These are phyloP conservation scores for Nepenthes mirabilis DNA, from an alignment of 148 eudicot genomes.

Conservation along the genomic window DNA sequence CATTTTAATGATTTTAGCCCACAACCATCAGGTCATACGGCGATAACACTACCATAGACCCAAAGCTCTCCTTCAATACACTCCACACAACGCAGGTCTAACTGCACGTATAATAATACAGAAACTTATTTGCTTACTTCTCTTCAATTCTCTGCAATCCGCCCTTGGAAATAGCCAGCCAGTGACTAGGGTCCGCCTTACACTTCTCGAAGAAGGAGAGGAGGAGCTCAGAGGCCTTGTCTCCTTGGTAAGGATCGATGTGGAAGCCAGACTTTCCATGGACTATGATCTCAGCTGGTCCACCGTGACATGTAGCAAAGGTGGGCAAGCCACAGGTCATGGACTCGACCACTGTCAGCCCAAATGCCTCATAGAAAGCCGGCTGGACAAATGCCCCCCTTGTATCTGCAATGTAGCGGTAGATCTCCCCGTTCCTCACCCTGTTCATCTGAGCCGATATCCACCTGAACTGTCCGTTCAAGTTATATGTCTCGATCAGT, in stretches of 20 bases:
- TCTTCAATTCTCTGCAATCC: slow-evolving; percentile 78
- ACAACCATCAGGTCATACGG: background rate
- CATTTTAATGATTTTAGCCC: background rate
- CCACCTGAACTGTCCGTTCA: slow-evolving; percentile 92
- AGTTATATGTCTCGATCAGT: slow-evolving; percentile 61
- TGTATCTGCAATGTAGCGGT: slow-evolving; percentile 85
- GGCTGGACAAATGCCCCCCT: slow-evolving; percentile 88
- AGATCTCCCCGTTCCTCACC: slow-evolving; percentile 88
- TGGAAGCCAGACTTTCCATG: slow-evolving; percentile 91
- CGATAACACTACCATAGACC: background rate
- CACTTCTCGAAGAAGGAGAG: slow-evolving; percentile 78
- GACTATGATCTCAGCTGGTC: slow-evolving; percentile 97
- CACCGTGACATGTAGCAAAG: slow-evolving; percentile 85
- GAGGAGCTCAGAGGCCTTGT: slow-evolving; percentile 65
- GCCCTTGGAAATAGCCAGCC: slow-evolving; percentile 76
- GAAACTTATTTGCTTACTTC: slow-evolving; percentile 38
- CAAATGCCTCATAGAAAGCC: slow-evolving; percentile 91
- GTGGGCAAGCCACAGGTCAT: slow-evolving; percentile 98
- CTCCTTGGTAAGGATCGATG: slow-evolving; percentile 95
- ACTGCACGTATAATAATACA: background rate
- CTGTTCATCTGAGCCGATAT: slow-evolving; percentile 97
- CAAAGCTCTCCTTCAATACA: no score
- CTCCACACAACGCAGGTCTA: background rate
- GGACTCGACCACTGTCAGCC: slow-evolving; percentile 91
- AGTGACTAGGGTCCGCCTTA: slow-evolving; percentile 54